Evolutionary conservation across 352 stramenopile species (phyloP), one percentile per base, ranked within the genome.

Genomic region (Pythium sukuiense): DNA sequence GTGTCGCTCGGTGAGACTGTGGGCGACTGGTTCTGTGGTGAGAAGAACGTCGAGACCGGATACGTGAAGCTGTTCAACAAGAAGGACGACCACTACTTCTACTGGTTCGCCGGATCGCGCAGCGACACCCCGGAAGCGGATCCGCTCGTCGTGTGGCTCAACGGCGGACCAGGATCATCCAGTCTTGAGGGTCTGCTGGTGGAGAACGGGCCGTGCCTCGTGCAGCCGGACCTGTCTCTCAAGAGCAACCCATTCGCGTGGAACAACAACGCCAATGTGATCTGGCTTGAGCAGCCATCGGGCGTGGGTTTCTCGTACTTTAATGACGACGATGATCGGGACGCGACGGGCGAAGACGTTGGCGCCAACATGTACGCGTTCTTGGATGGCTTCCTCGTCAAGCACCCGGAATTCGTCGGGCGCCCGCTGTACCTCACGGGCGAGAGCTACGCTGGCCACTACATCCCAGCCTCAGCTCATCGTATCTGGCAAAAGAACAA

Each of bases 131-230:
- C 71, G 6, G 30, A 69, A 29, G 70, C 59, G 24, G 82, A 87
- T 46, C 82, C 82, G 27, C 61, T 91, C 11, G 70, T 91, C 18
- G 65, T 91, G 6, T 91, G 82, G 82, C 70, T 91, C 24, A 87
- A 80, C 9, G 82, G 82, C 26, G 82, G 82, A 3, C 74, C 76
- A 14, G 73, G 73, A 7, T 71, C 61, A n/a, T 76, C 65, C 26
- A 76, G 65, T 37, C 71, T 76, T 49, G 53, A 76, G 8, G 73
- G 71, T 6, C 30, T 80, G 29, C 57, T 80, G 1, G 30, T 50
- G 12, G 73, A 80, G 54, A 80, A 80, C 56, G 73, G 73, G 13
- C 73, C 73, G 14, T 80, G 73, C 46, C 39, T 73, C 14, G 52
- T 80, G 16, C 45, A 74, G 13, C 35, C 50, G 13, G 56, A 69